Base-by-base conservation (phyloP, 2,329 filamentous ascomycete genomes). In the Curvularia hawaiiensis region DNA sequence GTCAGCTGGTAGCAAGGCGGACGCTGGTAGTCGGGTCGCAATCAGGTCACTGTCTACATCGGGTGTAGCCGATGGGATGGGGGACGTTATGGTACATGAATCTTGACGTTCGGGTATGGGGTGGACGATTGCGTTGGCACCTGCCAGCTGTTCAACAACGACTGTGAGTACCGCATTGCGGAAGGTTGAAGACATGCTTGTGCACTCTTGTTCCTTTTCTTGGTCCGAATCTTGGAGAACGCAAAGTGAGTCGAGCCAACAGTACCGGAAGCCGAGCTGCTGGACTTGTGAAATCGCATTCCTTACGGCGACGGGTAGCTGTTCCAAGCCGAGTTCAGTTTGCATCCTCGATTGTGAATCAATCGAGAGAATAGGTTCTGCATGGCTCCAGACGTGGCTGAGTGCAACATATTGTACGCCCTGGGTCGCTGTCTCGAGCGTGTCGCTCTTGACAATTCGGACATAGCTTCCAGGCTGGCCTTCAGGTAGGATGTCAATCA, bases 161-260 rank as follows among this genome's bases (percentile, higher is more conserved):
- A 76, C 61, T 12, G 73, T 75, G 24, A 76, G 49, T 28, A 65
- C 63, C 6, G 74, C 72, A 49, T 76, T 75, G 54, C 74, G 73
- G 65, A 70, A 76, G 1, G 68, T 63, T 1, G 67, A 64, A 45
- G 70, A 72, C 70, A 73, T 75, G 20, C 56, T 56, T 12, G 50
- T 58, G 59, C 70, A 75, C 58, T 76, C 72, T 28, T 52, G 58
- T 54, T 59, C 60, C 58, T 71, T 73, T 53, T 75, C 71, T 39
- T 62, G 59, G 14, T 69, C 59, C 1, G 67, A 72, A 35, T 76
- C 72, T 49, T 76, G 74, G 2, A 72, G n/a, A 4, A 75, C 56
- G 47, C 74, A 76, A 9, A 76, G 70, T 1, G 66, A 68, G 52
- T 76, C 74, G 22, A 68, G 45, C 73, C 73, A 76, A 35, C 73